Base-by-base conservation (phyloP, 2,329 filamentous ascomycete genomes). In the Tolypocladium endophyticum region DNA sequence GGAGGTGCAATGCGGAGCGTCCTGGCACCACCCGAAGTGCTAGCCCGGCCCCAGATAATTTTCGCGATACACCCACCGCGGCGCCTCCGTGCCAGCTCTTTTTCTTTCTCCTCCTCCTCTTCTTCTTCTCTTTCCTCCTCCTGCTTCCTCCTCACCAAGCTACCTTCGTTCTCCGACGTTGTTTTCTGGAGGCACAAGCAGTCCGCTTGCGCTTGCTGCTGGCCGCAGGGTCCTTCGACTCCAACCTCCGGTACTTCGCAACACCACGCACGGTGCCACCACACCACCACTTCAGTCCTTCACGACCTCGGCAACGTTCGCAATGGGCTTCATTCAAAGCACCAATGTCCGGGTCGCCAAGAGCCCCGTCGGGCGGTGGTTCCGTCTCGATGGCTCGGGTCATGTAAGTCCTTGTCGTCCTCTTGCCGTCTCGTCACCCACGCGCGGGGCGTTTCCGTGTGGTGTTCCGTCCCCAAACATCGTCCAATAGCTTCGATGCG, bases 361-460 rank as follows among this genome's bases (percentile, higher is more conserved):
- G 63, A 87, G 86, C 69, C 72, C 79, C 39, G 80, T 91, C 61
- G 89, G 89, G 63, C 78, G 80, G 65, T 89, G 86, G 77, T 96
- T 96, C 75, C 84, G 85, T 65, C 83, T 96, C 47, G 90, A 95
- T 63, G 89, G 89, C 64, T 91, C 84, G 45, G 90, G 90, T 67
- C 89, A 93, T 82, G 88, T 90, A 82, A 79, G 86, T 81, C 53
- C 30, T 35, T n/a, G 9, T 28, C 47, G 16, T 58, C 43, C 52
- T 23, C n/a, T 7, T 20, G 28, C 8, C 47, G 28, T 28, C n/a
- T 11, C 28, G 8, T 33, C 28, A 8, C 28, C 18, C 3, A 6
- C 7, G 4, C 25, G 47, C 18, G 16, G 7, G 8, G 47, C n/a
- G n/a, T 0, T 7, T 25, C 25, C 45, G 23, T 11, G 14, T 50